Conservation (phyloP, 768 basidiomycete species). For the Mycena haematopus region DNA sequence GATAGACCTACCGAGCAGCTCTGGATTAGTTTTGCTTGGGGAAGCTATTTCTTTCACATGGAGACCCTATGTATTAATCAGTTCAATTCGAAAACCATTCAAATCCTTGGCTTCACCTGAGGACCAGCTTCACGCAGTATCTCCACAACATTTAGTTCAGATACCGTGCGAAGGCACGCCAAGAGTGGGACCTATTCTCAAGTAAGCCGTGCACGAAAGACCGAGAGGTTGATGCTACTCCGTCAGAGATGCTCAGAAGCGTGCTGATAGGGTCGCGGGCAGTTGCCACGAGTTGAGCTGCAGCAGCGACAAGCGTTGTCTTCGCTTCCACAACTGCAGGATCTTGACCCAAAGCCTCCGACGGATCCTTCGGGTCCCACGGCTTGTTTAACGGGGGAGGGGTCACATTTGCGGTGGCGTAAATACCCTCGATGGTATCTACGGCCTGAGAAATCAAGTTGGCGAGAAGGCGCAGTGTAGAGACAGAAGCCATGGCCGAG, state of each 20-base stretch:
- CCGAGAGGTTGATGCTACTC: conserved; percentile 23
- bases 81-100: conserved; percentile 10
- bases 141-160: conserved; percentile 42
- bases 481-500: conserved; percentile 5
- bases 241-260: conserved; percentile 16
- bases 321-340: conserved; percentile 26
- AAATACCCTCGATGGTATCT: conserved; percentile 2
- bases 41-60: conserved; percentile 45
- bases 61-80: conserved; percentile 34
- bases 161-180: conserved; percentile 32
- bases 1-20: conserved; percentile 39
- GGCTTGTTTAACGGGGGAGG: conserved; percentile 3
- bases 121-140: conserved; percentile 42
- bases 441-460: conserved; percentile 7
- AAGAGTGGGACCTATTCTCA: conserved; percentile 21
- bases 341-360: conserved; percentile 26
- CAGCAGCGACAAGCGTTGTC: conserved; percentile 34
- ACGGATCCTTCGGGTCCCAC: conserved; percentile 26
- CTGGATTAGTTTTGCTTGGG: conserved; percentile 35
- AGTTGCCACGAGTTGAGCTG: conserved; percentile 34
- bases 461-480: conserved; percentile 1
- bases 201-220: conserved; percentile 1
- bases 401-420: background rate
- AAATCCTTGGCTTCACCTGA: conserved; percentile 23
- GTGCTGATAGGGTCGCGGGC: conserved; percentile 18